phyloP scores from a whole-genome alignment of 108 stramenopile genomes.

The Parmales sp. region DNA sequence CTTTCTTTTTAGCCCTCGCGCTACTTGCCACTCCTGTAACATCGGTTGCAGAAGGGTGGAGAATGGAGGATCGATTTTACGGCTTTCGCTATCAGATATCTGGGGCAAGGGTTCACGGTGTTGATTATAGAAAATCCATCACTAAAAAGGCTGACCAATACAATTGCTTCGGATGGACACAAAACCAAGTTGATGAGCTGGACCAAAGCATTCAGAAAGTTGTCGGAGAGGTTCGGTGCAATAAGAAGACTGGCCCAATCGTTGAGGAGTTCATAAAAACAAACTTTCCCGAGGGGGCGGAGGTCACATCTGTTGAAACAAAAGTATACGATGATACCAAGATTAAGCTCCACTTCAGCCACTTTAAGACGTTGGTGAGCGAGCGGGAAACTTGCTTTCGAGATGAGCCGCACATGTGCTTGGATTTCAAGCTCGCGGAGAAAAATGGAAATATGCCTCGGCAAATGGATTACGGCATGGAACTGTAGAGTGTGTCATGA shows the following conservation, averaged over 20 bases:
- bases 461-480: no score
- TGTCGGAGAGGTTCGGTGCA: neutral
- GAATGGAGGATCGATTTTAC: no score
- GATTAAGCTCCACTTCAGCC: slow-evolving; percentile 22
- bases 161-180: slow-evolving; percentile 4
- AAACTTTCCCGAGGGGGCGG: neutral
- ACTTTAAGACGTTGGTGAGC: neutral
- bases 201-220: no score
- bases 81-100: neutral
- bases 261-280: neutral
- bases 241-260: neutral
- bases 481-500: no score
- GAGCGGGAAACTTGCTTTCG: slow-evolving; percentile 16
- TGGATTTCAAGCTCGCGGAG: neutral
- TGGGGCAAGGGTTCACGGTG: neutral
- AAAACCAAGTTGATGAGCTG: neutral
- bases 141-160: neutral
- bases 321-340: slow-evolving; percentile 18
- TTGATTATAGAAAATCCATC: neutral
- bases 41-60: no score
- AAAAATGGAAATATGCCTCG: no score
- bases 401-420: slow-evolving; percentile 20
- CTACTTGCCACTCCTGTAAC: no score
- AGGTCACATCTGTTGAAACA: neutral
- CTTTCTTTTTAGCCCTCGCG: no score